Percentiles rank a stretch among this genome's conserved stretches.
phyloP scores from a whole-genome alignment of 768 basidiomycete genomes.

The Amanita pallidorosea region DNA sequence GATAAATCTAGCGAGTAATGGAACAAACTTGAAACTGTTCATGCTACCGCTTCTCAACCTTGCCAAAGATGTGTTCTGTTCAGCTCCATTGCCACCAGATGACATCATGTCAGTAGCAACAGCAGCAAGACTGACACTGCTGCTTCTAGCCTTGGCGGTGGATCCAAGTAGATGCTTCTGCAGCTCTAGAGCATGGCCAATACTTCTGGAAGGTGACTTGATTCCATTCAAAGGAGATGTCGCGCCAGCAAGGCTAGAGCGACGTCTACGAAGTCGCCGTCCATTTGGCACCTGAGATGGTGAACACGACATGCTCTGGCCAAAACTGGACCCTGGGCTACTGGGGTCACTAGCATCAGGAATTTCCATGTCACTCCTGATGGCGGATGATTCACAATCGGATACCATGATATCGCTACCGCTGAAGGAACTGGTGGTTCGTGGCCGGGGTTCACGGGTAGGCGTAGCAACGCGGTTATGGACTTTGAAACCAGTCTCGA shows the following conservation, averaged over 20 bases:
- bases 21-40: constrained; percentile 14
- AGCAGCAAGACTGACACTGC: constrained; percentile 25
- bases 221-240: constrained; percentile 46
- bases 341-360: neutral
- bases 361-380: neutral
- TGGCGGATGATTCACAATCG: neutral
- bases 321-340: no score
- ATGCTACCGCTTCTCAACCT: constrained; percentile 49
- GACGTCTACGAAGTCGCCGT: constrained; percentile 46
- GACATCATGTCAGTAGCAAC: constrained; percentile 5
- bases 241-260: constrained; percentile 49
- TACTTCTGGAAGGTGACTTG: constrained; percentile 44
- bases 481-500: constrained; percentile 17
- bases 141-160: constrained; percentile 32
- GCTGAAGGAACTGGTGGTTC: neutral
- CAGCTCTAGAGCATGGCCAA: constrained; percentile 36
- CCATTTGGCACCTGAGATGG: constrained; percentile 1
- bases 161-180: constrained; percentile 31
- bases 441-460: constrained; percentile 8
- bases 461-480: constrained; percentile 15
- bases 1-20: constrained; percentile 3
- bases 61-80: constrained; percentile 34
- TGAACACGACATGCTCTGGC: neutral
- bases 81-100: constrained; percentile 11
- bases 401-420: neutral